These are phyloP conservation scores for Pichia membranifaciens DNA, from an alignment of 805 yeast genomes.

Conservation along the genomic window DNA sequence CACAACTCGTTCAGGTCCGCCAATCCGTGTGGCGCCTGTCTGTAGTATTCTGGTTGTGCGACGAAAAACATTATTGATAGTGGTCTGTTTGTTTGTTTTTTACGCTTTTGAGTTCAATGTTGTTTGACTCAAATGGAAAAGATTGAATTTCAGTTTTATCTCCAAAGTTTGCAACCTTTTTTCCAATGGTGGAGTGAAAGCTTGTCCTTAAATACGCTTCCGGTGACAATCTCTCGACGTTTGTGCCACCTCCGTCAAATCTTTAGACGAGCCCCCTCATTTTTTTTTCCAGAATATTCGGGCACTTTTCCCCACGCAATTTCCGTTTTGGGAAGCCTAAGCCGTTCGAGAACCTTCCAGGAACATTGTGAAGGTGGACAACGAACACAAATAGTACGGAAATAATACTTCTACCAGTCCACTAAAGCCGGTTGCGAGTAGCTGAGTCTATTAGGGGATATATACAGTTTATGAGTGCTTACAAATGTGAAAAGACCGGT, in stretches of 20 bases:
- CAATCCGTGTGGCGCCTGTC: neutral
- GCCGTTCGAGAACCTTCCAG: conserved; percentile 9
- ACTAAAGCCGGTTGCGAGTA: no score
- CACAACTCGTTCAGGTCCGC: conserved; percentile 4
- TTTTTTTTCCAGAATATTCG: neutral
- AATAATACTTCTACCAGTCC: no score
- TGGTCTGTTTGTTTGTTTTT: neutral
- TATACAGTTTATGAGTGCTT: neutral
- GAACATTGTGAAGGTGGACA: neutral
- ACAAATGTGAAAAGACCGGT: neutral
- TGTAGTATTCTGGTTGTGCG: conserved; percentile 14
- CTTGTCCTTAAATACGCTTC: no score
- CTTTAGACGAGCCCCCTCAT: neutral
- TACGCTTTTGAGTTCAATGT: neutral
- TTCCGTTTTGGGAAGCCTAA: no score
- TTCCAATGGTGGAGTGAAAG: no score
- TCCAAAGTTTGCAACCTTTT: neutral
- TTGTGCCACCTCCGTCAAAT: neutral
- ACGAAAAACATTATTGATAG: conserved; percentile 17
- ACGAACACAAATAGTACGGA: neutral
- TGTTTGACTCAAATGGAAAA: no score
- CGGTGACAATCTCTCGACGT: no score
- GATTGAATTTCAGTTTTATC: no score
- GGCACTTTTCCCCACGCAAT: no score
- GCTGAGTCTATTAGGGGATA: neutral